Conservation (phyloP, 2,329 filamentous ascomycete species). For the Plenodomus biglobosus region DNA sequence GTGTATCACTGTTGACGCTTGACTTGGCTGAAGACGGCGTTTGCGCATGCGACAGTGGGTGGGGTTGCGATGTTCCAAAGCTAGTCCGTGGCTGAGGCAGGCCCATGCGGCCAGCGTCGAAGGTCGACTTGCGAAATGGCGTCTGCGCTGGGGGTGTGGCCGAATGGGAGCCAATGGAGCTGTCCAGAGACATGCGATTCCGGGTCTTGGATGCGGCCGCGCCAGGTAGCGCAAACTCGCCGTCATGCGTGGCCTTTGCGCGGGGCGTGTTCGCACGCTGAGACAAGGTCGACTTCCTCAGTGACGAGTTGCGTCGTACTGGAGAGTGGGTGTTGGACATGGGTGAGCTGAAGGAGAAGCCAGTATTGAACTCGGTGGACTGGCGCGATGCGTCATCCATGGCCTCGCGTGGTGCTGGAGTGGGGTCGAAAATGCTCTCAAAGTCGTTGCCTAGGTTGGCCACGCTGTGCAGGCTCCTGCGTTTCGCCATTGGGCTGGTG, state of each 20-base stretch:
- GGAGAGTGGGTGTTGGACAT: constrained; percentile 35
- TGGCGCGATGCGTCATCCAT: constrained; percentile 27
- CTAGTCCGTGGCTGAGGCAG: constrained; percentile 26
- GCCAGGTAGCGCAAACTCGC: constrained; percentile 57
- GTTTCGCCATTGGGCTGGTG: constrained; percentile 86
- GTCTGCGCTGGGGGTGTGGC: constrained; percentile 64
- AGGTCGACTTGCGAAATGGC: constrained; percentile 46
- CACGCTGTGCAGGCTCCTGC: constrained; percentile 80
- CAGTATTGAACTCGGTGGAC: constrained; percentile 31
- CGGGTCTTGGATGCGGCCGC: constrained; percentile 59
- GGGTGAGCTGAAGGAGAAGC: constrained; percentile 43
- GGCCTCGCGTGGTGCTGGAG: constrained; percentile 18
- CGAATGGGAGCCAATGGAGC: constrained; percentile 66
- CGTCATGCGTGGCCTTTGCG: constrained; percentile 44
- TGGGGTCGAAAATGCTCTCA: constrained; percentile 71
- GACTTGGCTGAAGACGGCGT: constrained; percentile 85
- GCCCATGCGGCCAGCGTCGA: constrained; percentile 34
- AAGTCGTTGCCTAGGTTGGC: constrained; percentile 64
- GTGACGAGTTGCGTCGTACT: constrained; percentile 61
- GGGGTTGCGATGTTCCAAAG: constrained; percentile 50
- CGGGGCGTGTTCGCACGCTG: constrained; percentile 64
- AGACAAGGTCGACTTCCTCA: constrained; percentile 84
- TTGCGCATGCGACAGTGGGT: constrained; percentile 83
- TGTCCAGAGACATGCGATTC: constrained; percentile 76
- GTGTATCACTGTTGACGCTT: constrained; percentile 65